Evolutionary conservation across 768 basidiomycete genomes (phyloP).

Genomic region (Amanita exitialis): DNA sequence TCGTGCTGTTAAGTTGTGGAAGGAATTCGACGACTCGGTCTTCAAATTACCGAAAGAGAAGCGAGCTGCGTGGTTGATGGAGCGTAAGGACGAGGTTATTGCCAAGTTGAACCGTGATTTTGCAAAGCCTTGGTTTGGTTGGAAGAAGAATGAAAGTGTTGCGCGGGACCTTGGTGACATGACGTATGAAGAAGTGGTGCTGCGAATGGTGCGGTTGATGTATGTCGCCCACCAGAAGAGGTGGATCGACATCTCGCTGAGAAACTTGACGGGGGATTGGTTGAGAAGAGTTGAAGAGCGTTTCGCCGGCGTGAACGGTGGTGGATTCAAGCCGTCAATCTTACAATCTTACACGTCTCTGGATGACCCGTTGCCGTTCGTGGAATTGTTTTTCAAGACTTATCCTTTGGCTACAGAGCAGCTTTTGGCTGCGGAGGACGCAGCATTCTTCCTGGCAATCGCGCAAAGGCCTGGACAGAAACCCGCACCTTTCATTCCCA

Average conservation of each 20-base stretch:
- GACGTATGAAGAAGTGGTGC: slow-evolving; percentile 95
- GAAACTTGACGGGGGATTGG: slow-evolving; percentile 96
- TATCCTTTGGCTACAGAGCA: slow-evolving; percentile 81
- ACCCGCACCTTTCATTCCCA: slow-evolving; percentile 95
- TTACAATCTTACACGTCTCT: slow-evolving; percentile 77
- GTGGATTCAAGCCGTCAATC: slow-evolving; percentile 68
- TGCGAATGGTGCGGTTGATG: slow-evolving; percentile 91
- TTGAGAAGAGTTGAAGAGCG: slow-evolving; percentile 91
- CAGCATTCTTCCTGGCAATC: slow-evolving; percentile 93
- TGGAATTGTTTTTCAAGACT: slow-evolving; percentile 73
- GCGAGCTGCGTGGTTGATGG: slow-evolving; percentile 76
- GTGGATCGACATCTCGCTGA: slow-evolving; percentile 87
- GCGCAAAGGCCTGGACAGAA: slow-evolving; percentile 95
- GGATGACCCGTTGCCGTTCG: slow-evolving; percentile 71
- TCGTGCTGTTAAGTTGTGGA: slow-evolving; percentile 95
- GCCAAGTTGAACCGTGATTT: slow-evolving; percentile 91
- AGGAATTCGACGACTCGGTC: slow-evolving; percentile 95
- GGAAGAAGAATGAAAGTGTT: slow-evolving; percentile 85
- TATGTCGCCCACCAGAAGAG: slow-evolving; percentile 85
- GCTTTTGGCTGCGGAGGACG: slow-evolving; percentile 87
- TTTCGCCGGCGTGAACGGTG: slow-evolving; percentile 82
- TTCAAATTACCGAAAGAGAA: slow-evolving; percentile 97
- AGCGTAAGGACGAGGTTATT: slow-evolving; percentile 85
- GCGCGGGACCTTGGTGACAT: slow-evolving; percentile 87
- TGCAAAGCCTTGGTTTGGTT: slow-evolving; percentile 94